Percentiles rank a stretch among this genome's conserved stretches.
Evolutionary conservation across 2,329 filamentous ascomycete genomes (phyloP).

Genomic region (Sclerotinia borealis): DNA sequence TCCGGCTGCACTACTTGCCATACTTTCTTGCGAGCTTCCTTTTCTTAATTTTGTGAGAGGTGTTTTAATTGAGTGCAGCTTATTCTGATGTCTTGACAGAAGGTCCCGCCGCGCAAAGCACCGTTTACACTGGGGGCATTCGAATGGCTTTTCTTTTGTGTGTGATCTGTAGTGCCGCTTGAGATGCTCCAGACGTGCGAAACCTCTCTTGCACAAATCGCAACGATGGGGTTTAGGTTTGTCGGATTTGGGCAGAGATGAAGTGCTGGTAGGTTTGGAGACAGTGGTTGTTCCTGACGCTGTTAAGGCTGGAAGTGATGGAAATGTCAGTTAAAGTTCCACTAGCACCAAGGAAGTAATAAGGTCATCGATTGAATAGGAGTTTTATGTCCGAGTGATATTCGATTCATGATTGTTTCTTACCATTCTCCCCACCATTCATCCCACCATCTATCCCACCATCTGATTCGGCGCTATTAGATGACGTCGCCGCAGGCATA

Average conservation of each 20-base stretch:
- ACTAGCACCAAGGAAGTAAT: neutral
- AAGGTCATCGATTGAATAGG: neutral
- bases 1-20: slow-evolving; percentile 57
- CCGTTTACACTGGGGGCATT: slow-evolving; percentile 87
- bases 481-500: slow-evolving; percentile 31
- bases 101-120: slow-evolving; percentile 94
- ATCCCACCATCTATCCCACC: slow-evolving; percentile 26
- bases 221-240: slow-evolving; percentile 95
- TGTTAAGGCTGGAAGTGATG: slow-evolving; percentile 11
- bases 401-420: slow-evolving; percentile 10
- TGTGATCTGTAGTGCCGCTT: slow-evolving; percentile 98
- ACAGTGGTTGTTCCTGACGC: slow-evolving; percentile 13
- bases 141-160: slow-evolving; percentile 95
- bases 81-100: slow-evolving; percentile 92
- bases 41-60: slow-evolving; percentile 82
- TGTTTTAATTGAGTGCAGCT: slow-evolving; percentile 88
- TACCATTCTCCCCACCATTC: slow-evolving; percentile 30
- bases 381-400: neutral
- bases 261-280: slow-evolving; percentile 28
- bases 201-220: slow-evolving; percentile 82
- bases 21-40: slow-evolving; percentile 90
- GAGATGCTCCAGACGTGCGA: slow-evolving; percentile 89
- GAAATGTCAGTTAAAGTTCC: neutral
- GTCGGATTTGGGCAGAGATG: slow-evolving; percentile 88
- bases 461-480: slow-evolving; percentile 22